A percentile compares a stretch with the other conserved stretches of the same genome.
Conservation (phyloP, 1,284 basidiomycete species). For the Puccinia sorghi region DNA sequence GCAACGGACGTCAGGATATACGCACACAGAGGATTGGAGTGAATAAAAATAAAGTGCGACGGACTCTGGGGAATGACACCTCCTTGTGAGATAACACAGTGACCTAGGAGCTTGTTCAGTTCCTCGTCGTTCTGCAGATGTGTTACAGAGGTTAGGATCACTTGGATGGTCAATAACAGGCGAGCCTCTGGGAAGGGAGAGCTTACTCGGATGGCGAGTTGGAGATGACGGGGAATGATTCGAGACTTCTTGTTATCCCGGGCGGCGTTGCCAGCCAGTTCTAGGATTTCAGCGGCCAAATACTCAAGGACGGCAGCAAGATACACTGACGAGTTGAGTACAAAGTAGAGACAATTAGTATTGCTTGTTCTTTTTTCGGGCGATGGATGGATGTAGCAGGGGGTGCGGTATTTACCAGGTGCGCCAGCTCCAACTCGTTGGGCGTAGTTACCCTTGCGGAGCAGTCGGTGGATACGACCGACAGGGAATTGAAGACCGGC, state of each 20-base stretch:
- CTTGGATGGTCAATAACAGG: background rate
- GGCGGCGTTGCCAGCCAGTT: slow-evolving; percentile 77
- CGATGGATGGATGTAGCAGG: too few species aligned
- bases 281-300: slow-evolving; percentile 81
- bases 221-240: slow-evolving; percentile 85
- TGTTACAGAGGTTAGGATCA: background rate
- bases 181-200: background rate
- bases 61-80: slow-evolving; percentile 71
- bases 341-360: too few species aligned
- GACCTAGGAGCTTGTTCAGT: slow-evolving; percentile 73
- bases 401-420: slow-evolving; percentile 65
- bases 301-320: slow-evolving; percentile 81
- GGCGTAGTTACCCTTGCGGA: slow-evolving; percentile 82
- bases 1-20: background rate
- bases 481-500: slow-evolving; percentile 81
- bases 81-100: slow-evolving; percentile 85
- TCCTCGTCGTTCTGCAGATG: slow-evolving; percentile 57
- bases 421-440: slow-evolving; percentile 73
- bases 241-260: slow-evolving; percentile 78
- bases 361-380: too few species aligned
- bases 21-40: background rate
- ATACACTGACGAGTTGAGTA: slow-evolving; percentile 65
- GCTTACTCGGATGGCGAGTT: slow-evolving; percentile 71
- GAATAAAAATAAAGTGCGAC: background rate
- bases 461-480: slow-evolving; percentile 80